Base-by-base conservation (phyloP, 345 rosid genomes). In the Eucalyptus regnans region DNA sequence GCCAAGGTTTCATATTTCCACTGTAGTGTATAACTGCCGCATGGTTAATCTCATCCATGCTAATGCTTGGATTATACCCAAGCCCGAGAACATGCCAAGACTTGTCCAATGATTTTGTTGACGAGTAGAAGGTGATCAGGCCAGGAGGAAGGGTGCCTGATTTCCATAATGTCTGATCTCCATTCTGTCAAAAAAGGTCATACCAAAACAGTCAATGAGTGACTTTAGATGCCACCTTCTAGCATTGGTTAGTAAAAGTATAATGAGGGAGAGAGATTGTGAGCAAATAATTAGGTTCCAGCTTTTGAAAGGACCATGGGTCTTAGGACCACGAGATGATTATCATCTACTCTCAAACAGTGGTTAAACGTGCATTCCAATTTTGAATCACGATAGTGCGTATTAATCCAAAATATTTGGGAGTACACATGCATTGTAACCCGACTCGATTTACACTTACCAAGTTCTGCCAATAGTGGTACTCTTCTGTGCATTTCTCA, bases 1-100 rank as follows among this genome's bases (percentile, higher is more conserved):
- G 98, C 98, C 99, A 97, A 52, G 99, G 99, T 93, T 97, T 96
- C 99, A 96, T 96, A 93, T 97, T 95, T 66, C 99, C 99, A 88
- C 94, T 97, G 93, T 94, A 97, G 90, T 97, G 99, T 56, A 97
- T 94, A 90, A 96, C 97, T 37, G 98, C 98, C 84, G 99, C 99
- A 5, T 94, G 96, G 86, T 89, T 94, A 87, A 97, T 96, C 89
- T 93, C 96, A 83, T 96, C 96, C 96, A 95, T 95, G 92, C 97
- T 95, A 87, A 97, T 93, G 89, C 98, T 96, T 48, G 97, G 97
- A 94, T 95, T 94, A 91, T 96, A 95, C 43, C 99, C 99, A 56
- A 97, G 98, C 56, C 99, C 99, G 44, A 95, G 96, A 60, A 96
- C 97, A 50, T 97, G 99, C 99, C 99, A 97, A 8, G 98, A 94